Evolutionary conservation across 345 rosid genomes (phyloP).

Genomic region (Boechera stricta): DNA sequence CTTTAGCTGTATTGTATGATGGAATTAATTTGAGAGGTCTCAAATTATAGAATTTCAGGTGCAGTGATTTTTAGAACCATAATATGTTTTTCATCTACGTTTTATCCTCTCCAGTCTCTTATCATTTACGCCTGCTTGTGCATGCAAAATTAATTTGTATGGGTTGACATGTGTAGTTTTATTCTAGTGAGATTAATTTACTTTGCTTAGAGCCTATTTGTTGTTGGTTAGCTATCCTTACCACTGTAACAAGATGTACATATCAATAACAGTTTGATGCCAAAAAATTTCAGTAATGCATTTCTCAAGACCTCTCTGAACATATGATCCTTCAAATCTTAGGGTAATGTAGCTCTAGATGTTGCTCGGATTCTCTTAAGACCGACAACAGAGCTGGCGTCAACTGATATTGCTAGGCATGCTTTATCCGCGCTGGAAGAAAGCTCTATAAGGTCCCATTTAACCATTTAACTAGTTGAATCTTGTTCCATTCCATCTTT

Average conservation of each 20-base stretch:
- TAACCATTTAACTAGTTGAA: not conserved
- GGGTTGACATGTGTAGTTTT: not conserved
- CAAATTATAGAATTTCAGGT: not conserved
- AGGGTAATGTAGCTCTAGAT: constrained; percentile 99
- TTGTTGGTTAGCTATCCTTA: constrained; percentile 17
- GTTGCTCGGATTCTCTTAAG: constrained; percentile 85
- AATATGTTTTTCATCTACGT: not conserved
- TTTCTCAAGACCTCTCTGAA: constrained; percentile 26
- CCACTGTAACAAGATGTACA: constrained; percentile 11
- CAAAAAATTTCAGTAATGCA: not conserved
- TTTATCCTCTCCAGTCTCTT: not conserved
- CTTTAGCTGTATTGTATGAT: not conserved
- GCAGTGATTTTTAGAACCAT: not conserved
- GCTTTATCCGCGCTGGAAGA: constrained; percentile 75
- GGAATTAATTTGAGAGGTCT: constrained; percentile 1
- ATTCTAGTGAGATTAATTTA: not conserved
- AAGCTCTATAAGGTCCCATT: constrained; percentile 74
- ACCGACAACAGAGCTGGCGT: constrained; percentile 73
- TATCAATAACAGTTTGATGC: not conserved
- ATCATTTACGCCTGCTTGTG: too few species aligned
- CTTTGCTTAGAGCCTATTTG: not conserved
- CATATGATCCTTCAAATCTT: constrained; percentile 29
- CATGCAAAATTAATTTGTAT: too few species aligned
- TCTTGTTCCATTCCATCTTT: constrained; percentile 1
- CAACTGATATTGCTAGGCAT: constrained; percentile 83